Evolutionary conservation across 2,329 filamentous ascomycete genomes (phyloP), one percentile per base, ranked within the genome.

Genomic region (Herpotrichia juniperi): DNA sequence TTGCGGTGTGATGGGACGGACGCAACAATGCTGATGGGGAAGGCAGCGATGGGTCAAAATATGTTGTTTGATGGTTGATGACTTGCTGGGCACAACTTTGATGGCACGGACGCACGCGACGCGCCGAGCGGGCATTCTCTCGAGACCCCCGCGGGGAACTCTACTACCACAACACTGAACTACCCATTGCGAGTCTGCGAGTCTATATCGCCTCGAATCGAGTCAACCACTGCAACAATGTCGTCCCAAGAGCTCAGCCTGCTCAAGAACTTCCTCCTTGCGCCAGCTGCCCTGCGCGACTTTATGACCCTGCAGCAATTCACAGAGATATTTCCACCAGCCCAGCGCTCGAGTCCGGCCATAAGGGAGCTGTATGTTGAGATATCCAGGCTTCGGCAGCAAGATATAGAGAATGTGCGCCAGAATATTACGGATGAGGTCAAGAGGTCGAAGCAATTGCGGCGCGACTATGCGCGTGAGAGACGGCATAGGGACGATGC

Each of bases 291-390:
- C 24, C 80, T 96, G 31, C 87, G 89, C 35, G 83, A 87, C 57
- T 83, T 92, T 66, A 79, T 92, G 61, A 87, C 90, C 7, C 81
- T 92, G 42, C 81, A 86, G 51, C 84, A 91, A 59, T 96, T 96
- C 78, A 86, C 84, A 37, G 81, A 87, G 24, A 81, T 93, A 35
- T 94, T 96, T 66, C 91, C 91, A 10, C 83, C 81, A 45, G 74
- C 83, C 32, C 79, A 87, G 44, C 87, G 87, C 53, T 77, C 81
- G 21, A 87, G 87, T 42, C 83, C 88, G 0, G 85, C 88, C 50
- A 81, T 93, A 42, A 84, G 85, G 50, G 78, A 81, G 0, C 79
- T 96, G 4, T 96, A 96, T 69, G 85, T 89, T 42, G 89, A 94
- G 69, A 81, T 96, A 2, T 89, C 94, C 64, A 82, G 86, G 53